These are phyloP conservation scores for Bocquillonia castaneifolia DNA, from an alignment of 441 rosid genomes.

Conservation along the genomic window DNA sequence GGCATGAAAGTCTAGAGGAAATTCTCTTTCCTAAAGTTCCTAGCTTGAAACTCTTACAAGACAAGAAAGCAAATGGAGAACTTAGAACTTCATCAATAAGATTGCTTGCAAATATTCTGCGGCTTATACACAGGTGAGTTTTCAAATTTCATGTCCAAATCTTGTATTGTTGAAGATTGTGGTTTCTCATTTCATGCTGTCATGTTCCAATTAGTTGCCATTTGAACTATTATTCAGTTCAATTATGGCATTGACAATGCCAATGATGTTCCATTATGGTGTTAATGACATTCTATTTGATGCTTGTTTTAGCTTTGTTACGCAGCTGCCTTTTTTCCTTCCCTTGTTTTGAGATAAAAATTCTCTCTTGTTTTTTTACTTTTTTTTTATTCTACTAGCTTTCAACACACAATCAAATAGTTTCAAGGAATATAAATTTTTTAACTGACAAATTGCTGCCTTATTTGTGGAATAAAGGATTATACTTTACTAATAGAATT, in stretches of 20 bases:
- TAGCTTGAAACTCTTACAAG: conserved; percentile 64
- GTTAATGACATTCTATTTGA: neutral
- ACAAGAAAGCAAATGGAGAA: conserved; percentile 44
- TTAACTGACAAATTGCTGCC: no score
- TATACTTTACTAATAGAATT: no score
- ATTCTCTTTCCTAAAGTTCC: conserved; percentile 67
- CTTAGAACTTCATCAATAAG: conserved; percentile 39
- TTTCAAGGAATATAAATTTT: neutral
- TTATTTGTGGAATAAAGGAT: no score
- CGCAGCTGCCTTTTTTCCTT: neutral
- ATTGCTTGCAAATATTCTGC: conserved; percentile 58
- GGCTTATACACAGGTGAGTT: conserved; percentile 61
- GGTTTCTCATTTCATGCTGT: neutral
- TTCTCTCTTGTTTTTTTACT: no score
- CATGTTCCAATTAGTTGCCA: neutral
- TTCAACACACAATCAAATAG: no score
- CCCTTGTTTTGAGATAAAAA: neutral
- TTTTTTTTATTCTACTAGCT: no score
- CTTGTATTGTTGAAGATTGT: neutral
- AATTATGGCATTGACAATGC: neutral
- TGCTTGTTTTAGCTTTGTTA: neutral
- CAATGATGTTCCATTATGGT: neutral
- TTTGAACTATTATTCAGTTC: neutral
- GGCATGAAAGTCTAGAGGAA: conserved; percentile 65
- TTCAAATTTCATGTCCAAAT: neutral